A percentile compares a stretch with the other conserved stretches of the same genome.
Conservation (phyloP, 176 grass and related monocot species). For the Carex kokanica region DNA sequence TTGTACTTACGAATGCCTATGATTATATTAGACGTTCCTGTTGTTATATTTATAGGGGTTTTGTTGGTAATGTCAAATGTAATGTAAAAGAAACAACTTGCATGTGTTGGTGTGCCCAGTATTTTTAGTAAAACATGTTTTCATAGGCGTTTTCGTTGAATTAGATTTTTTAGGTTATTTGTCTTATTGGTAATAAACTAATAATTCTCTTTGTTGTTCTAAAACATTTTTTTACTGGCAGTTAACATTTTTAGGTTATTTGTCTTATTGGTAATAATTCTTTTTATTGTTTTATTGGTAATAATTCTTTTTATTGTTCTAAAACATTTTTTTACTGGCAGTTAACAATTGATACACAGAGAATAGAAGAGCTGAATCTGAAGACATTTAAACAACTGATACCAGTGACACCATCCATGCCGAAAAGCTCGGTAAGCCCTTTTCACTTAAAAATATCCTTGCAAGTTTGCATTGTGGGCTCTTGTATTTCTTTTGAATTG, state of each 20-base stretch:
- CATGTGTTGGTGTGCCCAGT: neutral
- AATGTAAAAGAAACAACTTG: neutral
- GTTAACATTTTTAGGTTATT: neutral
- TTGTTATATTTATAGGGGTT: neutral
- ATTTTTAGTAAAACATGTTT: neutral
- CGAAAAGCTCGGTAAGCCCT: slow-evolving; percentile 38
- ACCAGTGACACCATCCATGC: slow-evolving; percentile 38
- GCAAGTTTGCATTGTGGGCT: neutral
- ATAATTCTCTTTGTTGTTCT: neutral
- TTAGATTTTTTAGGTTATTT: neutral
- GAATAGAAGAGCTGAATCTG: slow-evolving; percentile 39
- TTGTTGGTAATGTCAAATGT: neutral
- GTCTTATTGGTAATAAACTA: neutral
- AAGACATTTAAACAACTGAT: slow-evolving; percentile 42
- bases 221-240: neutral
- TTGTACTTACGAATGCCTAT: neutral
- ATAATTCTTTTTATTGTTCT: neutral
- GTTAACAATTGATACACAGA: slow-evolving; percentile 40
- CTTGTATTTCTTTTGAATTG: neutral
- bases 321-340: slow-evolving; percentile 22
- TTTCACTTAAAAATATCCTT: slow-evolving; percentile 12
- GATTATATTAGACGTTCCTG: neutral
- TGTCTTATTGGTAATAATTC: neutral
- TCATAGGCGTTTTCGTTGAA: neutral
- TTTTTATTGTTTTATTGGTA: too few relatives aligned